These are phyloP conservation scores for Dioscorea zingiberensis DNA, from an alignment of 106 monocot genomes.

Conservation along the genomic window DNA sequence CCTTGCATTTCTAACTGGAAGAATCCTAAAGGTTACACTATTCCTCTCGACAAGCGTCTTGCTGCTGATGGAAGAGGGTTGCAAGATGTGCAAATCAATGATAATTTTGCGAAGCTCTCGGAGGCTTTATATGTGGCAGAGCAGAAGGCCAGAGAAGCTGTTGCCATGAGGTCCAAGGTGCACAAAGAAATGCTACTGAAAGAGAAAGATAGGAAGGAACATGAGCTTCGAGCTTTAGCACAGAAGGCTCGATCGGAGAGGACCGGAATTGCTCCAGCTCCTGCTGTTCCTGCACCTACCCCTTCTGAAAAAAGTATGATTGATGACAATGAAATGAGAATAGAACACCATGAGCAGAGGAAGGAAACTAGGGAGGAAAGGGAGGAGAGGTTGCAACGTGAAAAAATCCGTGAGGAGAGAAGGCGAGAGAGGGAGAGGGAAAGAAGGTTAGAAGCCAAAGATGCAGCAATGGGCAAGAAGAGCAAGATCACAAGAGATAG, in stretches of 20 bases:
- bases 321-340: conserved; percentile 36
- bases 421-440: conserved; percentile 90
- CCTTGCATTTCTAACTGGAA: conserved; percentile 99
- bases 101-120: conserved; percentile 89
- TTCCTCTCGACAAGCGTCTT: conserved; percentile 87
- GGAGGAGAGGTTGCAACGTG: conserved; percentile 70
- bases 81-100: conserved; percentile 97
- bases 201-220: conserved; percentile 94
- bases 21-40: conserved; percentile 96
- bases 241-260: conserved; percentile 83
- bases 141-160: conserved; percentile 91
- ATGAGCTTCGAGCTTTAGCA: conserved; percentile 78
- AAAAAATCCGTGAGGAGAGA: conserved; percentile 86
- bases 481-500: conserved; percentile 90
- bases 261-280: conserved; percentile 70
- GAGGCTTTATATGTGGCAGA: conserved; percentile 92
- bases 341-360: conserved; percentile 26
- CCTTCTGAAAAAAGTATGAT: conserved; percentile 19
- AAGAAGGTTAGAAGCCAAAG: conserved; percentile 77
- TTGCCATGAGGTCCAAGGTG: conserved; percentile 91
- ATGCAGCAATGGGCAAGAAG: conserved; percentile 89
- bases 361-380: conserved; percentile 81
- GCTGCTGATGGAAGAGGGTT: conserved; percentile 93
- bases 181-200: conserved; percentile 86
- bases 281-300: conserved; percentile 25